Base-by-base conservation (phyloP, 2,329 filamentous ascomycete species). In the Claviceps sp. region DNA sequence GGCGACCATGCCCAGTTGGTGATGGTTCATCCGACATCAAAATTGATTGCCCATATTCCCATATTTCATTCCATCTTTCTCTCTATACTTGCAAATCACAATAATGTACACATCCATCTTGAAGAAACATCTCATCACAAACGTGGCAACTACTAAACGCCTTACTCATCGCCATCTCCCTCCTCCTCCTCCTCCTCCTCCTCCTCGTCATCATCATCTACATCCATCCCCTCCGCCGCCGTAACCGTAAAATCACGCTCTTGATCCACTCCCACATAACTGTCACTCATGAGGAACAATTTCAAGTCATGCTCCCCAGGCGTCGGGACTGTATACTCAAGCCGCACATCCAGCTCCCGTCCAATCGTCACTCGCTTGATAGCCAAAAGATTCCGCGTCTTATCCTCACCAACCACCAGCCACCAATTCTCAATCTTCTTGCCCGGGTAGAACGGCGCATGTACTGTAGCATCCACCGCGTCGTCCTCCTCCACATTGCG, bases 341-440 rank as follows among this genome's bases (percentile, higher is more conserved):
- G 72, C 63, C 81, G 82, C 52, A 89, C 78, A 62, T 87, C 85
- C 60, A 95, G 70, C 64, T 85, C 83, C 59, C 79, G 79, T 42
- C 83, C 85, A 56, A 98, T 85, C 1, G 90, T 95, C 54, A 98
- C 84, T 59, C 91, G 81, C 77, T 97, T 98, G 73, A 97, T 95
- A 2, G 88, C 90, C 53, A 97, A 74, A 55, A 98, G 73, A 56
- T 78, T 90, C 73, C 88, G 91, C 42, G 85, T 88, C 66, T 81
- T 85, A 71, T 96, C 89, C 60, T 97, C 90, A 34, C 90, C 91
- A 37, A 98, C 88, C 20, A 98, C 88, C 52, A 98, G 72, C 93
- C 93, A 98, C 90, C 90, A 98, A 65, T 93, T 95, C 76, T 98
- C 93, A 73, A 88, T 85, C 77, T 98, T 98, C 67, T 85, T 85